A percentile compares a stretch with the other conserved stretches of the same genome.
Evolutionary conservation across 805 yeast genomes (phyloP).

Genomic region (Lipomyces sp.): DNA sequence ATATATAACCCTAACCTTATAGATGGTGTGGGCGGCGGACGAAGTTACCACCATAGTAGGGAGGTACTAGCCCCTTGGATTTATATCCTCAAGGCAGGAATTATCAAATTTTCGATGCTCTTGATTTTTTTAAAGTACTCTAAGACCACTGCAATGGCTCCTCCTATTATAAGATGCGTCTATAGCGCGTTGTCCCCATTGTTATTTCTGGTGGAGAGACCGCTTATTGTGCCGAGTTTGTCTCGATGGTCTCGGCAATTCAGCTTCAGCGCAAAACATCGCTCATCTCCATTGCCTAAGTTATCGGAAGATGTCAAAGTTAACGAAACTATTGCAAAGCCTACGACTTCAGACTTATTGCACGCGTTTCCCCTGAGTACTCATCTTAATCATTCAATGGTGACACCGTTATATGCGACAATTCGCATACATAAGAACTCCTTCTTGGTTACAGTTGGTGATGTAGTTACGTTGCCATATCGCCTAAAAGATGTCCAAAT

Average conservation of each 20-base stretch:
- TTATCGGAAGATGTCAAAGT: constrained; percentile 6
- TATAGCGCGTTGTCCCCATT: neutral
- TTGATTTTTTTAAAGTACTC: neutral
- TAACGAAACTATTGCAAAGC: constrained; percentile 26
- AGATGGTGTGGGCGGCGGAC: neutral
- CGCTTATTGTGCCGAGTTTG: neutral
- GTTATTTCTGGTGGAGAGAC: neutral
- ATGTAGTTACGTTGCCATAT: constrained; percentile 77
- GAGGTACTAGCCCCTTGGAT: neutral
- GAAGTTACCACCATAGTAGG: too few relatives aligned
- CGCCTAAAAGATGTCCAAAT: constrained; percentile 74
- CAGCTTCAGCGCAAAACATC: neutral
- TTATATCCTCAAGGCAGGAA: neutral
- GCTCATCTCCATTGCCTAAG: neutral
- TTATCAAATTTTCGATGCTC: neutral
- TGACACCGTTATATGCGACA: constrained; percentile 71
- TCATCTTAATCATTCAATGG: constrained; percentile 17
- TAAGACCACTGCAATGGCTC: neutral
- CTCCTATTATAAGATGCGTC: neutral
- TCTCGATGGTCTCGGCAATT: constrained; percentile 5
- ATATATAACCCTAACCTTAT: too few relatives aligned
- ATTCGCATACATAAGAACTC: constrained; percentile 82
- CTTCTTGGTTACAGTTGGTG: constrained; percentile 90
- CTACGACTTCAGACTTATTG: constrained; percentile 23
- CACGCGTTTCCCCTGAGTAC: constrained; percentile 23